Base-by-base conservation (phyloP, 495 filamentous ascomycete genomes). In the Aspergillus panamensis region DNA sequence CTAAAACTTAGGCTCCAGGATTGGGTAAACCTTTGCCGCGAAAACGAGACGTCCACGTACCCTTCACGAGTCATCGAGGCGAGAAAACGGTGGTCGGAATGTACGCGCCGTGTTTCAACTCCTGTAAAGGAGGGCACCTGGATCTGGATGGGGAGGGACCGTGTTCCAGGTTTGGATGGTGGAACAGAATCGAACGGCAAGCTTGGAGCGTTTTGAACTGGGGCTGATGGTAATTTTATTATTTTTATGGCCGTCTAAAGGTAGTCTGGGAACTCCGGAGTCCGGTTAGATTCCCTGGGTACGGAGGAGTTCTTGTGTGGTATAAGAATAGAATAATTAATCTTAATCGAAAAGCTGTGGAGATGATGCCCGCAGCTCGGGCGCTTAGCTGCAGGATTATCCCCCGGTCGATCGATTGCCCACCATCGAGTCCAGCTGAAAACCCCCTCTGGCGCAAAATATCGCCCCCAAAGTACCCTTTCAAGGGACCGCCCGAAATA, bases 21-120 rank as follows among this genome's bases (percentile, higher is more conserved):
- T 9, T 45, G 35, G 8, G 35, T 8, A n/a, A 45, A 13, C 16
- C 12, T 2, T 40, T 19, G 16, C n/a, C n/a, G 19, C 42, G 14
- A 20, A 16, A 45, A 20, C 4, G 19, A 45, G 42, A 17, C 3
- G 42, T 17, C n/a, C 42, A 45, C 42, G 42, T 45, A 17, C 19
- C 42, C 10, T 45, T 17, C 16, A 19, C 42, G 17, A 40, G 16
- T 5, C 8, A 40, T 40, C 16, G 42, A 45, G 42, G 42, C 42
- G 16, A 20, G 43, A 43, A 50, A 55, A 53, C 51, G 40, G 57
- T 58, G 17, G 48, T 16, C 25, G 48, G 51, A 33, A 59, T 49
- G 48, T 60, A 64, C 57, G 62, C 62, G 62, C 58, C 58, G 58
- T 53, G 62, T 64, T 64, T 64, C 62, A 64, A 42, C 54, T 53